Base-by-base conservation (phyloP, 2,329 filamentous ascomycete genomes). In the Aureobasidium sp. region DNA sequence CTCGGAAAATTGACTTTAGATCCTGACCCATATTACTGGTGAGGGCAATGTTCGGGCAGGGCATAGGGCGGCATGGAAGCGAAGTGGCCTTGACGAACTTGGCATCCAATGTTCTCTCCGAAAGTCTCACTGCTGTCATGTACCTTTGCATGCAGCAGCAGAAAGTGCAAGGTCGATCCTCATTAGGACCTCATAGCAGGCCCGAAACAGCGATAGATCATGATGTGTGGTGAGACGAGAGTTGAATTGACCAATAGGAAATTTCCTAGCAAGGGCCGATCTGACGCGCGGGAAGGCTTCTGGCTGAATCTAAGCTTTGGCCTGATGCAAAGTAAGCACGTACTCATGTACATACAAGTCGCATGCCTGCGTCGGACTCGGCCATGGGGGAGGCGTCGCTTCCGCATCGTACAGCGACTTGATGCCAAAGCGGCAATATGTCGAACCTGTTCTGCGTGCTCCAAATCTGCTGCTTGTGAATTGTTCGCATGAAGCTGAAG, bases 361-460 rank as follows among this genome's bases (percentile, higher is more conserved):
- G 45, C 56, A 60, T 51, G 45, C 57, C 22, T 48, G 41, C 53
- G 15, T 60, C 57, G 57, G 57, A 60, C 55, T 41, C 57, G 57
- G 57, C 44, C 29, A 51, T 60, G 45, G 57, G 56, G 57, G 57
- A 60, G 57, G 57, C 57, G 57, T 44, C 31, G 55, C 55, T 39
- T 48, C 34, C 53, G 36, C 53, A 57, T 45, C 53, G 52, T 22
- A n/a, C 39, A 36, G 25, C 34, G 39, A 41, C 39, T 57, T n/a
- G 39, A 37, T 37, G 42, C 55, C 42, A 48, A 48, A 8, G 34
- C 42, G 27, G n/a, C 37, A 31, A 15, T 29, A 25, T 58, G 31
- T 41, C 41, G 45, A 45, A 57, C 48, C 6, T 37, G n/a, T 39
- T 7, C 5, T n/a, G 15, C 25, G 25, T 17, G 15, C 15, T n/a